A percentile compares a stretch with the other conserved stretches of the same genome.
phyloP scores from a whole-genome alignment of 1,139 yeast species.

The Scheffersomyces stambukii region DNA sequence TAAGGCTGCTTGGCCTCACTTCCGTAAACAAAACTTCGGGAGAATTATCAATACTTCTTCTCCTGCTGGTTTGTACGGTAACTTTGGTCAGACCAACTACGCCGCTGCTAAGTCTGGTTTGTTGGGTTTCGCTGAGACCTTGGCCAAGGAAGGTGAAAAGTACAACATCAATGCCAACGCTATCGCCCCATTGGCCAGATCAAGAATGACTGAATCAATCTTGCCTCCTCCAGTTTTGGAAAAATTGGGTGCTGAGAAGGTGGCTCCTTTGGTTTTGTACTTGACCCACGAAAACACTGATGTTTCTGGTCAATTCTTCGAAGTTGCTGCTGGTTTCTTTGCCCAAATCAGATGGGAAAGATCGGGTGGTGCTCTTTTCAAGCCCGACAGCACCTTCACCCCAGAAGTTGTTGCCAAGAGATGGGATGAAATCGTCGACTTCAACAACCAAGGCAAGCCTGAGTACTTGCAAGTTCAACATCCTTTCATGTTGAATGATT shows the following conservation, averaged over 20 bases:
- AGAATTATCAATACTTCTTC: slow-evolving; percentile 89
- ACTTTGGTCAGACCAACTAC: slow-evolving; percentile 95
- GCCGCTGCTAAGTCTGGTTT: slow-evolving; percentile 90
- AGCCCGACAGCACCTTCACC: slow-evolving; percentile 72
- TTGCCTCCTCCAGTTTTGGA: slow-evolving; percentile 83
- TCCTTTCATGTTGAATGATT: slow-evolving; percentile 64
- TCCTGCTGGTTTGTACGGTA: slow-evolving; percentile 95
- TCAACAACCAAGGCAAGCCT: slow-evolving; percentile 51
- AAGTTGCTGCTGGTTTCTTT: slow-evolving; percentile 91
- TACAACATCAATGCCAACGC: slow-evolving; percentile 81
- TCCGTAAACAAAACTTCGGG: slow-evolving; percentile 82
- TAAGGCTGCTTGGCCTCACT: slow-evolving; percentile 89
- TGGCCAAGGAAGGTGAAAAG: slow-evolving; percentile 89
- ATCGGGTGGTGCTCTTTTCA: slow-evolving; percentile 79
- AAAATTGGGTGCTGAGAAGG: slow-evolving; percentile 78
- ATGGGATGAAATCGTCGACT: slow-evolving; percentile 62
- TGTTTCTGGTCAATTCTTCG: slow-evolving; percentile 71
- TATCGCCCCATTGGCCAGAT: slow-evolving; percentile 92
- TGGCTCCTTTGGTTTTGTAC: slow-evolving; percentile 85
- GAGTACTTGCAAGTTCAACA: slow-evolving; percentile 54
- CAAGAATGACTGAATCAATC: slow-evolving; percentile 92
- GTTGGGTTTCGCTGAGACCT: slow-evolving; percentile 88
- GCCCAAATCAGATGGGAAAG: slow-evolving; percentile 96
- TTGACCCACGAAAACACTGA: slow-evolving; percentile 65
- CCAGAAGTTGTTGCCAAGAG: slow-evolving; percentile 79